Evolutionary conservation across 2,329 filamentous ascomycete species (phyloP).

Genomic region (Trematosphaeria pertusa): DNA sequence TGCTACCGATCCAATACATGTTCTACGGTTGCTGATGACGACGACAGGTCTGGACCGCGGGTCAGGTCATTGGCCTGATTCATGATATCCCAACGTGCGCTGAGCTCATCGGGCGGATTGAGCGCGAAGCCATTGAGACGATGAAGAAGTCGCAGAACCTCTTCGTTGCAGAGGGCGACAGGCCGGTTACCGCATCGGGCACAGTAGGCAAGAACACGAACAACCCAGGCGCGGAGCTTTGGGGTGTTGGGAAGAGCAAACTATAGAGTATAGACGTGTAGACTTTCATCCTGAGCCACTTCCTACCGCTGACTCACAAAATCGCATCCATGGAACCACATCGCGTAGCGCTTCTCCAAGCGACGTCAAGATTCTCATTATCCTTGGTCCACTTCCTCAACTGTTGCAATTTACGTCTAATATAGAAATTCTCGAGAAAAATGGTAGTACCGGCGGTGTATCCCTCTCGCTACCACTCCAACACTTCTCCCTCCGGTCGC

Average conservation of each 20-base stretch:
- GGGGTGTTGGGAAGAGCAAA: conserved; percentile 53
- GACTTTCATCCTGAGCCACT: too few species aligned
- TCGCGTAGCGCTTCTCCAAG: too few species aligned
- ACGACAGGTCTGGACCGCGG: conserved; percentile 90
- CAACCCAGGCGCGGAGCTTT: conserved; percentile 51
- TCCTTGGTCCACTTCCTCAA: too few species aligned
- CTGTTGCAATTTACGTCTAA: too few species aligned
- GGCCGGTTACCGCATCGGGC: conserved; percentile 27
- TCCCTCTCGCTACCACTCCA: too few species aligned
- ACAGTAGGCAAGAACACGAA: conserved; percentile 43
- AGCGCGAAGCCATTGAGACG: conserved; percentile 53
- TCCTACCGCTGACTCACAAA: too few species aligned
- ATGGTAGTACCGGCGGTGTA: too few species aligned
- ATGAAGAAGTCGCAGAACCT: conserved; percentile 49
- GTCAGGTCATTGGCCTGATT: conserved; percentile 79
- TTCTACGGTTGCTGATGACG: conserved; percentile 8
- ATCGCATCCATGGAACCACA: too few species aligned
- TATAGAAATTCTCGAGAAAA: too few species aligned
- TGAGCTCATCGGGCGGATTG: conserved; percentile 54
- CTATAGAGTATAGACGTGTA: conserved; percentile 39
- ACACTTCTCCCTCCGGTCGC: too few species aligned
- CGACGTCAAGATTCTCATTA: too few species aligned
- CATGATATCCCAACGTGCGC: conserved; percentile 59
- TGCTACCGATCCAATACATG: conserved; percentile 6
- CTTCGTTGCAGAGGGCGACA: conserved; percentile 35